Evolutionary conservation across 805 yeast genomes (phyloP), one percentile per base, ranked within the genome.

Genomic region (Zygosaccharomyces lentus): DNA sequence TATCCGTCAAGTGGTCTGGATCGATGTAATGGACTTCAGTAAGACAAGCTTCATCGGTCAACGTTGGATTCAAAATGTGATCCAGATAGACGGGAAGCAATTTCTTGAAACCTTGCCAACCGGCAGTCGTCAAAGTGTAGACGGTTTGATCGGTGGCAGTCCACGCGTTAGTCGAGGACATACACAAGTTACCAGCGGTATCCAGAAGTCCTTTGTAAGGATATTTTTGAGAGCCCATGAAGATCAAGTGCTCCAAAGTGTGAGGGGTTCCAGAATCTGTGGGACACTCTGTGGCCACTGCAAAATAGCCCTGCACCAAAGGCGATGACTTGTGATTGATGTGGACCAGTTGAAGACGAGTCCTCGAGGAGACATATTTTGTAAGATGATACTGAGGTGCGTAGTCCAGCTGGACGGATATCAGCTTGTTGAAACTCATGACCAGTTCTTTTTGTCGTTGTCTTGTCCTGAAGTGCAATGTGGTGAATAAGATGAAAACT

Each of bases 1-100:
- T 88, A 56, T 93, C 99, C 53, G 84, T 80, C 21, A 63, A 47
- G 26, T 86, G 96, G 7, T 79, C 75, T 1, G 95, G 96, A 63
- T 93, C 98, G 37, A 93, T 78, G 63, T 93, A 98, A 63, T 87
- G 87, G 7, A 93, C 98, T 63, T 93, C 99, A 1, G 99, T 93
- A 43, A 83, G 70, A 57, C 96, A 93, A 0, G 96, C 96, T 43
- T 81, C 87, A 59, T 89, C 95, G 1, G 96, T 84, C 43, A 93
- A 68, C 0, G 95, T 87, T 1, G 99, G 97, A 55, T 81, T 65
- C 37, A 89, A 64, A 19, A 93, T 67, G 62, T 93, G 98, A 61
- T 93, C 98, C 53, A 93, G 67, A 62, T 91, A 93, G 2, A 89
- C 82, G 0, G 99, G 98, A 25, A 93, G 74, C 24, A 93, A 68